Evolutionary conservation across 106 monocot genomes (phyloP).

Genomic region (Acorus gramineus): DNA sequence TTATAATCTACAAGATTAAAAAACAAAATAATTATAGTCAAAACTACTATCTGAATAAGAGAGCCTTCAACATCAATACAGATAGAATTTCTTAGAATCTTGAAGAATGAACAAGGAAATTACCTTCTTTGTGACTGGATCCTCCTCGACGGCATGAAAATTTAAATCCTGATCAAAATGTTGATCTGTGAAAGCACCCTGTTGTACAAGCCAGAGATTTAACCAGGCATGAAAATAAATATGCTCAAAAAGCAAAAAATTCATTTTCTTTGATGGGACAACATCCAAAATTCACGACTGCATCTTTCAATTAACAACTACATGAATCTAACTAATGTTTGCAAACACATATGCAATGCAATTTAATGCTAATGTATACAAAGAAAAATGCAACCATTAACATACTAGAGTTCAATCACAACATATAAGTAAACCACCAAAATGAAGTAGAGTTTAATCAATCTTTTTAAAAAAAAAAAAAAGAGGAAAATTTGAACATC

Average conservation of each 20-base stretch:
- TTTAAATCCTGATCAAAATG: constrained; percentile 96
- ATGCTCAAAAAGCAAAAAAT: no score
- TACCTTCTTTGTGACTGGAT: constrained; percentile 96
- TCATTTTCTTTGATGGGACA: no score
- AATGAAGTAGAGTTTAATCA: neutral
- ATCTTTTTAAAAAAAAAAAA: neutral
- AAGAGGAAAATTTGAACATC: neutral
- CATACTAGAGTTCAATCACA: neutral
- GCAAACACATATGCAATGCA: no score
- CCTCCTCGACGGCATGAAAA: constrained; percentile 94
- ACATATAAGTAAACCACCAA: neutral
- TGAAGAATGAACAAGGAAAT: constrained; percentile 4
- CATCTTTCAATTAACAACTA: no score
- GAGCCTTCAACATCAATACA: no score
- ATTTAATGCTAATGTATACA: no score
- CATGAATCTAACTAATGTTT: no score
- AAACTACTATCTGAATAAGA: neutral
- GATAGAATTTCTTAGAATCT: neutral
- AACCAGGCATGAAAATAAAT: neutral
- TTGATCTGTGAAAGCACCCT: constrained; percentile 67
- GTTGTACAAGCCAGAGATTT: constrained; percentile 2
- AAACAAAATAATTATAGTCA: neutral
- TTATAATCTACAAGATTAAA: constrained; percentile 43
- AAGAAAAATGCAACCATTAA: neutral
- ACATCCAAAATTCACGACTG: no score